A percentile compares a stretch with the other conserved stretches of the same genome.
These are phyloP conservation scores for Candida sp. DNA, from an alignment of 1,139 yeast genomes.

Conservation along the genomic window DNA sequence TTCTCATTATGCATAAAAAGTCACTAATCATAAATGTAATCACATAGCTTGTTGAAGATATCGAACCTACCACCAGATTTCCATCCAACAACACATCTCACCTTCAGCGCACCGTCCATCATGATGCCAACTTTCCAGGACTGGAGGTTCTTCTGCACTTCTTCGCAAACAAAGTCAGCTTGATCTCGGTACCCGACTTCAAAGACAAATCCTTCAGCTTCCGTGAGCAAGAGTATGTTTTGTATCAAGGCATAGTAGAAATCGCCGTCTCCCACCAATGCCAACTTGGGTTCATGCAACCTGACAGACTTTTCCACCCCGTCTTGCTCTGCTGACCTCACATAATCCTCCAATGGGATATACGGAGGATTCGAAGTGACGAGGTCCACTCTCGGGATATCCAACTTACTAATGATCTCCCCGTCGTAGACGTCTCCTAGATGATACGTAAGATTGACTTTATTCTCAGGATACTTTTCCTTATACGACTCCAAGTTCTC, in stretches of 20 bases:
- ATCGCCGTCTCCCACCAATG: constrained; percentile 76
- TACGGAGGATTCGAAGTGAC: constrained; percentile 92
- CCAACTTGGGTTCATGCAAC: constrained; percentile 73
- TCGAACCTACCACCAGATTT: constrained; percentile 11
- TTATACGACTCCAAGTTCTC: constrained; percentile 38
- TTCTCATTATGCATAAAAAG: too few relatives aligned
- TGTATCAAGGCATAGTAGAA: constrained; percentile 64
- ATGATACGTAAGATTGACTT: constrained; percentile 19
- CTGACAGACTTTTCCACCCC: constrained; percentile 66
- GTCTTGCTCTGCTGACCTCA: constrained; percentile 25
- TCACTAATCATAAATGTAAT: constrained; percentile 6
- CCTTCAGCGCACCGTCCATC: constrained; percentile 31
- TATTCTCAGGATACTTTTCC: constrained; percentile 2
- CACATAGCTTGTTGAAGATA: constrained; percentile 12
- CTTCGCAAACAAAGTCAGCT: constrained; percentile 25
- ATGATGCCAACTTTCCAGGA: constrained; percentile 32
- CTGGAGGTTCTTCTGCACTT: constrained; percentile 12
- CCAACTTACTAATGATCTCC: constrained; percentile 7
- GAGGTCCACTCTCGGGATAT: constrained; percentile 40
- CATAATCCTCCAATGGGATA: constrained; percentile 56
- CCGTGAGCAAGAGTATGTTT: constrained; percentile 38
- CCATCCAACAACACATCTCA: constrained; percentile 49
- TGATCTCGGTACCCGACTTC: constrained; percentile 46
- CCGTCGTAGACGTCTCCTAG: constrained; percentile 29
- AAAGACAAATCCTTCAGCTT: constrained; percentile 45